Evolutionary conservation across 2,329 filamentous ascomycete genomes (phyloP), one percentile per base, ranked within the genome.

Genomic region (Calonectria pauciramosa): DNA sequence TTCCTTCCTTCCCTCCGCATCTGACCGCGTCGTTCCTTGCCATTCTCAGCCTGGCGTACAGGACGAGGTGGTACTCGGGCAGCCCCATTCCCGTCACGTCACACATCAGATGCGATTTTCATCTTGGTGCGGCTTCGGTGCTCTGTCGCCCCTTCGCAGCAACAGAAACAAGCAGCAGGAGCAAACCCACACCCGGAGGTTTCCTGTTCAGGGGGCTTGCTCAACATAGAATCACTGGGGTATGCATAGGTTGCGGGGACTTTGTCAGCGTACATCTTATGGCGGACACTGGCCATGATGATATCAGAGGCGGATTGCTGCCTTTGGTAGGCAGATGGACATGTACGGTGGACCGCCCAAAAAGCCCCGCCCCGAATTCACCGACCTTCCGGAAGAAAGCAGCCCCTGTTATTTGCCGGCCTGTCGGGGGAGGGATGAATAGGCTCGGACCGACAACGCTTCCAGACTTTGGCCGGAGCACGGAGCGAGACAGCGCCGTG

Each of bases 11-110:
- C 34, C 56, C 56, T 23, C 38, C 56, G 71, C 70, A 80, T 78
- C 74, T 80, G 72, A 78, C 76, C 75, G 75, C 77, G 73, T 79
- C 52, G 36, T n/a, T 41, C 26, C 23, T 72, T 49, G 11, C 63
- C 69, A 9, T 70, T 71, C 64, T 70, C 16, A 77, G 69, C n/a
- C 34, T 73, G 63, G 64, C 49, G 49, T 23, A 70, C 38, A 70
- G 38, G 28, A 18, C 16, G 44, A 68, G 23, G 36, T 72, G 52
- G 49, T 71, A 32, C 54, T 44, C 51, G 54, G 49, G 66, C 66
- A 60, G 56, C 56, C 63, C 70, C 67, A 41, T 41, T 11, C 23
- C 36, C 36, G 23, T 63, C 56, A 41, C 34, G 36, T 41, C 56
- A 41, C 64, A 36, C 66, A 34, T 59, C 51, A 59, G 49, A 60